These are phyloP conservation scores for Quercus lobata DNA, from an alignment of 331 rosid species.

Conservation along the genomic window DNA sequence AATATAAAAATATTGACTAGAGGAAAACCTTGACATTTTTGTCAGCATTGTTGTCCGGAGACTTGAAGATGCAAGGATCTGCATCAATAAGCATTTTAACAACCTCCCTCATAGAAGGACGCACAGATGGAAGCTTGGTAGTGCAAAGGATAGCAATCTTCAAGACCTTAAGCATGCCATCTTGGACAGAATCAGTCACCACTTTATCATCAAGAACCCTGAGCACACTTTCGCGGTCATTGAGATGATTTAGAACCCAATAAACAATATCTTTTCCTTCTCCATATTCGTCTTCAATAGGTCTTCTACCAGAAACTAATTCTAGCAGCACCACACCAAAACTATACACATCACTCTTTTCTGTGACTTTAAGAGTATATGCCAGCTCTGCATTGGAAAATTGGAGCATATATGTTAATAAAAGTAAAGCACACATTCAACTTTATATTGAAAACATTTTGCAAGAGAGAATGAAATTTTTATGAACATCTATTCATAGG, in stretches of 20 bases:
- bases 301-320: slow-evolving; percentile 69
- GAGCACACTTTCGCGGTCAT: slow-evolving; percentile 46
- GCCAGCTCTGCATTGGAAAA: slow-evolving; percentile 67
- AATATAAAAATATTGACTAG: slow-evolving; percentile 15
- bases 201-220: slow-evolving; percentile 63
- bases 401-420: not conserved
- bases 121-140: slow-evolving; percentile 73
- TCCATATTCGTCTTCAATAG: slow-evolving; percentile 83
- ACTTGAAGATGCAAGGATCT: slow-evolving; percentile 42
- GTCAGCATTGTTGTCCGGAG: slow-evolving; percentile 19
- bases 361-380: slow-evolving; percentile 63
- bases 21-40: slow-evolving; percentile 28
- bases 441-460: not conserved
- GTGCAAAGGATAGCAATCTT: slow-evolving; percentile 77
- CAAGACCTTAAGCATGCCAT: slow-evolving; percentile 70
- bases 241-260: slow-evolving; percentile 71
- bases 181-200: slow-evolving; percentile 34
- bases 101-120: slow-evolving; percentile 94
- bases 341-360: slow-evolving; percentile 90
- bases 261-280: slow-evolving; percentile 87
- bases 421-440: not conserved
- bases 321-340: slow-evolving; percentile 87
- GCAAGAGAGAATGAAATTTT: not conserved
- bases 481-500: not conserved
- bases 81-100: slow-evolving; percentile 76